These are phyloP conservation scores for Epichloe coenophiala DNA, from an alignment of 2,329 filamentous ascomycete species.

Conservation along the genomic window DNA sequence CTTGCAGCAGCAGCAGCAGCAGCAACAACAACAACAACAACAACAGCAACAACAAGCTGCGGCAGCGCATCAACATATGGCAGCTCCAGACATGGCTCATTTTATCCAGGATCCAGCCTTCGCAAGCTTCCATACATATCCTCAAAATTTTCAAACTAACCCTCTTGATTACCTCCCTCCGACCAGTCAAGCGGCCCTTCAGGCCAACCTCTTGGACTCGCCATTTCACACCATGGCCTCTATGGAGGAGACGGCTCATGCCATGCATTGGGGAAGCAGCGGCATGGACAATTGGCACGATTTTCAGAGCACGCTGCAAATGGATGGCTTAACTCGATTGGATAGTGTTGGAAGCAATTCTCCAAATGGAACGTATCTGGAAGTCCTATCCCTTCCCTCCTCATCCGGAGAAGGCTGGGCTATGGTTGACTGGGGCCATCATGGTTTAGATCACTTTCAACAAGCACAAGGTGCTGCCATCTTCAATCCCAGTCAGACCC, in stretches of 20 bases:
- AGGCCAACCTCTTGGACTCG: slow-evolving; percentile 49
- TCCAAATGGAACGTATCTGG: slow-evolving; percentile 49
- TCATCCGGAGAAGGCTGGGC: slow-evolving; percentile 84
- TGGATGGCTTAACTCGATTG: slow-evolving; percentile 31
- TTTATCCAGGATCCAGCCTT: slow-evolving; percentile 46
- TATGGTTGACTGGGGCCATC: slow-evolving; percentile 61
- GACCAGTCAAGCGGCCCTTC: slow-evolving; percentile 50
- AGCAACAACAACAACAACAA: slow-evolving; percentile 23
- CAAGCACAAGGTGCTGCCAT: slow-evolving; percentile 50
- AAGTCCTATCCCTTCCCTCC: slow-evolving; percentile 68
- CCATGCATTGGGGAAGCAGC: slow-evolving; percentile 44
- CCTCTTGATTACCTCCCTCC: slow-evolving; percentile 48
- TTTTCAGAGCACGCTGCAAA: slow-evolving; percentile 49
- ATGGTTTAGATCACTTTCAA: slow-evolving; percentile 48
- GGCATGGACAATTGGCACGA: slow-evolving; percentile 69
- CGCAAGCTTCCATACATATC: slow-evolving; percentile 40
- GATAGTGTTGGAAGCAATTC: slow-evolving; percentile 32
- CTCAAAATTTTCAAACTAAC: slow-evolving; percentile 37
- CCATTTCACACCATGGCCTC: slow-evolving; percentile 46
- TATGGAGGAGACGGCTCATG: slow-evolving; percentile 39
- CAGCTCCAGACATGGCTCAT: slow-evolving; percentile 32
- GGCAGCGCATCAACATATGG: slow-evolving; percentile 23
- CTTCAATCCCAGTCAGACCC: slow-evolving; percentile 82
- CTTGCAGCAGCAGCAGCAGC: slow-evolving; percentile 40
- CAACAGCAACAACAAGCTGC: slow-evolving; percentile 22